Conservation (phyloP, 768 basidiomycete genomes). For the Floccularia luteovirens region DNA sequence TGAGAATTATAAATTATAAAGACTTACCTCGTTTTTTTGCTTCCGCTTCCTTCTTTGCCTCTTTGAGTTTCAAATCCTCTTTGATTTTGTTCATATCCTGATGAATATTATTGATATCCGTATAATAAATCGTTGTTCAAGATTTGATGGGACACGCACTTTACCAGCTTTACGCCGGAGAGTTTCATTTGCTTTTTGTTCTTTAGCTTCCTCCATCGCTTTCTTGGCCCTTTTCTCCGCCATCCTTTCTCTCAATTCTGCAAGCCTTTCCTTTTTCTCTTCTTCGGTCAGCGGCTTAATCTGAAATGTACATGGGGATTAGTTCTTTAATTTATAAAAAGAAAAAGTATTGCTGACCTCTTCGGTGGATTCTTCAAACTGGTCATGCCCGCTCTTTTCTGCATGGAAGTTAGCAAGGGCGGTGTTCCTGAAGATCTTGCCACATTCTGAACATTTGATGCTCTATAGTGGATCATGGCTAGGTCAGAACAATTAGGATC, state of each 20-base stretch:
- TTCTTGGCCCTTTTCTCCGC: slow-evolving; percentile 71
- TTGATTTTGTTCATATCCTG: slow-evolving; percentile 68
- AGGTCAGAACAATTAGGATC: background rate
- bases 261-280: slow-evolving; percentile 78
- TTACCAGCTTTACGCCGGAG: slow-evolving; percentile 83
- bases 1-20: background rate
- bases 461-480: slow-evolving; percentile 34
- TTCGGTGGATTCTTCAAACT: slow-evolving; percentile 93
- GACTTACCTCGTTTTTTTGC: slow-evolving; percentile 66
- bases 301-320: slow-evolving; percentile 24
- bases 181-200: slow-evolving; percentile 65
- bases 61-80: slow-evolving; percentile 73
- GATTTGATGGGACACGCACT: slow-evolving; percentile 24
- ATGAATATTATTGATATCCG: background rate
- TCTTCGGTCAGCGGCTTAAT: slow-evolving; percentile 94
- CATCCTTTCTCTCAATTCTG: slow-evolving; percentile 75
- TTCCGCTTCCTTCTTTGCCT: slow-evolving; percentile 78
- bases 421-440: slow-evolving; percentile 80
- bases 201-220: slow-evolving; percentile 65
- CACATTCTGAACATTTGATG: slow-evolving; percentile 79
- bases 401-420: slow-evolving; percentile 90
- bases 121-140: background rate
- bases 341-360: slow-evolving; percentile 67
- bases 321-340: background rate
- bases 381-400: slow-evolving; percentile 90